Conservation (phyloP, 805 yeast genomes). For the Candida multigemmis region DNA sequence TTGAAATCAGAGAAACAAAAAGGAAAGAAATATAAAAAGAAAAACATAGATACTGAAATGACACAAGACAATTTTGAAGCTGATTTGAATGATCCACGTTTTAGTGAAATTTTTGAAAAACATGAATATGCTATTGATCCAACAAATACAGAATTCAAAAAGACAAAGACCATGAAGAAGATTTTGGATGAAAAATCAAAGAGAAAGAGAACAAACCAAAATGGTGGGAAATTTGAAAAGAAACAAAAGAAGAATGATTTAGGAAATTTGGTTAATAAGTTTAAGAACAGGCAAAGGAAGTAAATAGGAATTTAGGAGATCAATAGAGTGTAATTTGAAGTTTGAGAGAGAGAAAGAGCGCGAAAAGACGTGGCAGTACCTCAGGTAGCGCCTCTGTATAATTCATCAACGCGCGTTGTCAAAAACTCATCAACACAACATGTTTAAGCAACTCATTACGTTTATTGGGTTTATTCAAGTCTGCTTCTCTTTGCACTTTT, state of each 20-base stretch:
- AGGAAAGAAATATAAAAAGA: conserved; percentile 33
- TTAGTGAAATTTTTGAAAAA: conserved; percentile 78
- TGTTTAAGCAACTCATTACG: neutral
- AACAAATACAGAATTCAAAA: conserved; percentile 80
- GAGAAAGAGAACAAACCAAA: conserved; percentile 18
- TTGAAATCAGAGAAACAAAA: conserved; percentile 62
- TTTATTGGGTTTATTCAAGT: conserved; percentile 6
- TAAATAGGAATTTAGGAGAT: neutral
- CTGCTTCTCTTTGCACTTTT: conserved; percentile 59
- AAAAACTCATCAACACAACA: neutral
- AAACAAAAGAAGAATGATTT: conserved; percentile 4
- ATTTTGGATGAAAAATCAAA: conserved; percentile 68
- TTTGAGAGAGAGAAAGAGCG: neutral
- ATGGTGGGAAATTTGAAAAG: conserved; percentile 4
- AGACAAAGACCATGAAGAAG: conserved; percentile 79
- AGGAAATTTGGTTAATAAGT: neutral
- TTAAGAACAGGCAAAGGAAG: neutral
- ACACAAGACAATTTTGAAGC: conserved; percentile 47
- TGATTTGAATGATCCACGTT: conserved; percentile 77
- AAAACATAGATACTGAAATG: conserved; percentile 42
- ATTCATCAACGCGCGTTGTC: neutral
- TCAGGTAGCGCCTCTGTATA: neutral
- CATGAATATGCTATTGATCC: conserved; percentile 95
- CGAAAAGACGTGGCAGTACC: neutral
- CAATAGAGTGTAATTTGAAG: neutral